Base-by-base conservation (phyloP, 257 asterid genomes). In the Lycium barbarum region DNA sequence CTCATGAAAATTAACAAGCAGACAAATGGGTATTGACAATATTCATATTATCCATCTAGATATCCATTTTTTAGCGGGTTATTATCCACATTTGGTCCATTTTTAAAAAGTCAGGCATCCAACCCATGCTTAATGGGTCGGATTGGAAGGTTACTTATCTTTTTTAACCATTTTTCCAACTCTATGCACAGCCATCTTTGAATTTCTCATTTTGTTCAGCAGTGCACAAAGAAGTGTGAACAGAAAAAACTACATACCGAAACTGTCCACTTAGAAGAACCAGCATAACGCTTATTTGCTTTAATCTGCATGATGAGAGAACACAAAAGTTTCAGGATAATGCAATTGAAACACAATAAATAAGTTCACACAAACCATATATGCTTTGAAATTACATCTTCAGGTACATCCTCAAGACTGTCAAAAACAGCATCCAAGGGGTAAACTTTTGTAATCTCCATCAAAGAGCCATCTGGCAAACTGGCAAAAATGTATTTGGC, bases 351-450 rank as follows among this genome's bases (percentile, higher is more conserved):
- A 78, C 82, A 43, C 22, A 12, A 62, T 11, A 2, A 22, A 80
- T 36, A 72, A 63, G 54, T 10, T 54, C 36, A 67, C 11, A 53
- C 47, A 54, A 59, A 26, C 33, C 38, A 40, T 3, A 9, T 43
- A 63, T 71, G 43, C 45, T 83, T 68, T 53, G 55, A 89, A 22
- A 67, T 87, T 92, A 93, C 98, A 89, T 94, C 97, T 88, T 94
- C 97, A 49, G 98, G 98, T 89, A 93, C 98, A 87, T 92, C 97
- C 79, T 92, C 97, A 20, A 80, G 92, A 71, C 85, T 84, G 88
- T 94, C 98, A 86, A 90, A 94, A 85, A 94, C 97, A 10, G 98
- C 98, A 85, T 94, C 98, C 55, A 94, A 84, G 74, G 98, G 93
- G 86, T 94, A 94, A 53, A 94, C 93, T 91, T 94, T 94, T 3